Conservation (phyloP, 441 rosid species). For the Aquilaria agallochum region DNA sequence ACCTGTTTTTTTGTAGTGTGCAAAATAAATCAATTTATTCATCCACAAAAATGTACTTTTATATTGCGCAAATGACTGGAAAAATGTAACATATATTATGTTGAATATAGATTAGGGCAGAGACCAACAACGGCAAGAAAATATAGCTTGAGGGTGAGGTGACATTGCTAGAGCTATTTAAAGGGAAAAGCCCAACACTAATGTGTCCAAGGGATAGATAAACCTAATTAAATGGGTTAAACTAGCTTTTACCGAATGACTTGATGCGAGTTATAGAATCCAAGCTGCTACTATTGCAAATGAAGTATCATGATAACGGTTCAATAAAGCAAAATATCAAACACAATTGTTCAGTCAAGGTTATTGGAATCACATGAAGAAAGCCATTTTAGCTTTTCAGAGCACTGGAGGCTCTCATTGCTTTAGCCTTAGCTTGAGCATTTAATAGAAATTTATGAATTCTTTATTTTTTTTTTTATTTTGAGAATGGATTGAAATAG, state of each 20-base stretch:
- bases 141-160: constrained; percentile 41
- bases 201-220: constrained; percentile 21
- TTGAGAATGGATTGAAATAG: too few species aligned
- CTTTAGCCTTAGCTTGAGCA: too few species aligned
- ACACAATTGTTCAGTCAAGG: constrained; percentile 23
- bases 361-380: constrained; percentile 40
- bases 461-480: too few species aligned
- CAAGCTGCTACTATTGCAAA: constrained; percentile 18
- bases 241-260: constrained; percentile 16
- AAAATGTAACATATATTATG: neutral
- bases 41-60: too few species aligned
- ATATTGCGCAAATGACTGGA: too few species aligned
- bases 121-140: constrained; percentile 44
- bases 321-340: constrained; percentile 3
- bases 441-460: too few species aligned
- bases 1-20: too few species aligned
- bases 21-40: too few species aligned
- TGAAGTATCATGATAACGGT: neutral
- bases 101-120: constrained; percentile 49
- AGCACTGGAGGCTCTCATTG: constrained; percentile 9
- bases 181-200: constrained; percentile 41
- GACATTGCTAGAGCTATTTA: constrained; percentile 40
- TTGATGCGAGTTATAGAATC: constrained; percentile 22
- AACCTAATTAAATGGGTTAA: constrained; percentile 34
- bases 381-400: constrained; percentile 27